Evolutionary conservation across 2,329 filamentous ascomycete species (phyloP), one percentile per base, ranked within the genome.

Genomic region (Stemphylium beticola): DNA sequence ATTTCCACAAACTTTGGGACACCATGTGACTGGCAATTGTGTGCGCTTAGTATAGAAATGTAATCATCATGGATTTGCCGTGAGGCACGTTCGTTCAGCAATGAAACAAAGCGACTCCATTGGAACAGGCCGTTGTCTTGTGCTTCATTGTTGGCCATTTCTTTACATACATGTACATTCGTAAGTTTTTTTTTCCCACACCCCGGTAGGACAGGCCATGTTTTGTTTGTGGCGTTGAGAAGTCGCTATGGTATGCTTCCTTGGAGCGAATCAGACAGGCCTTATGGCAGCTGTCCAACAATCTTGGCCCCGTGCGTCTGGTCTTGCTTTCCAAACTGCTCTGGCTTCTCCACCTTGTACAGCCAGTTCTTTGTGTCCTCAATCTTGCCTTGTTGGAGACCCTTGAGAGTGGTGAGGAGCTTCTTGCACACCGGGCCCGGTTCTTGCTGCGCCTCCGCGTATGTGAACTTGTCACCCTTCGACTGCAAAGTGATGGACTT

Each of bases 311-410:
- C 64, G 4, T 43, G 29, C n/a, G 53, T 20, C 26, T 57, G 62
- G 20, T 66, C 61, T 20, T 57, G 58, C 22, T 65, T 64, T 8
- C 63, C 64, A 61, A 72, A 77, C 12, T 74, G 71, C 63, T 73
- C 71, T 22, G 77, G 77, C 61, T 72, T 72, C 40, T 75, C 64
- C 1, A 82, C 79, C 41, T 68, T 67, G 58, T 77, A 74, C 42
- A 84, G 83, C 93, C 92, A 97, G 4, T 85, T 86, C 70, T 93
- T 90, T 52, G 80, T 78, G 73, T 98, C 93, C 73, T 89, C 80
- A 37, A 89, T 79, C 76, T 89, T 91, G 24, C 93, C 93, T 33
- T 85, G 83, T 80, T 98, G 93, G 57, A 98, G 92, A 1, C 87
- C 92, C 79, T 96, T 90, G 49, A 98, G 82, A 49, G 88, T 88